A percentile compares a stretch with the other conserved stretches of the same genome.
phyloP scores from a whole-genome alignment of 768 basidiomycete species.

The Podaxis sp. region DNA sequence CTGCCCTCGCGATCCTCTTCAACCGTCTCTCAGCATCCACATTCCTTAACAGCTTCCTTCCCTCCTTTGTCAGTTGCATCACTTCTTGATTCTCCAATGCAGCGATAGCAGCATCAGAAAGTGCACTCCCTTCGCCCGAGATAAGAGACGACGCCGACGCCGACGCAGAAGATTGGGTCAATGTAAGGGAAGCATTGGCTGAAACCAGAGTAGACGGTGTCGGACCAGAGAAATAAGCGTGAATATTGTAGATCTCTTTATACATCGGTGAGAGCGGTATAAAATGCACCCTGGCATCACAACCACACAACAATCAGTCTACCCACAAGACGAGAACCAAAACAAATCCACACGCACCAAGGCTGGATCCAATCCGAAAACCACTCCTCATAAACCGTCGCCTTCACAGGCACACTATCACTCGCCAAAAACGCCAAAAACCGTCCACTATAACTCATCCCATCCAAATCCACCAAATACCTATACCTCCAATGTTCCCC shows the following conservation, averaged over 20 bases:
- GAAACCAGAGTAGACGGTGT: conserved; percentile 49
- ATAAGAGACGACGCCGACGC: not conserved
- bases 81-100: conserved; percentile 20
- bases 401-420: conserved; percentile 80
- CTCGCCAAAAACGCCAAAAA: conserved; percentile 77
- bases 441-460: conserved; percentile 85
- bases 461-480: conserved; percentile 83
- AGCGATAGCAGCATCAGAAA: conserved; percentile 7
- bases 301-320: not conserved
- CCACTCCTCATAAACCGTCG: conserved; percentile 83
- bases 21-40: conserved; percentile 35
- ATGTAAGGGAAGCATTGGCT: conserved; percentile 33
- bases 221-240: conserved; percentile 86
- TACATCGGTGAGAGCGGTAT: conserved; percentile 85
- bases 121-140: not conserved
- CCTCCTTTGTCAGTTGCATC: conserved; percentile 18
- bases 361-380: conserved; percentile 67
- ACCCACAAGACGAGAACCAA: not conserved
- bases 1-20: conserved; percentile 78
- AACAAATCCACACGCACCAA: conserved; percentile 13
- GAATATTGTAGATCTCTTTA: conserved; percentile 86
- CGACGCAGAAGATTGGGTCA: not conserved
- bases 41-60: not conserved
- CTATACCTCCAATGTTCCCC: conserved; percentile 87
- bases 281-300: conserved; percentile 70